phyloP scores from a whole-genome alignment of 345 rosid genomes.

The Aquilaria malaccensis region DNA sequence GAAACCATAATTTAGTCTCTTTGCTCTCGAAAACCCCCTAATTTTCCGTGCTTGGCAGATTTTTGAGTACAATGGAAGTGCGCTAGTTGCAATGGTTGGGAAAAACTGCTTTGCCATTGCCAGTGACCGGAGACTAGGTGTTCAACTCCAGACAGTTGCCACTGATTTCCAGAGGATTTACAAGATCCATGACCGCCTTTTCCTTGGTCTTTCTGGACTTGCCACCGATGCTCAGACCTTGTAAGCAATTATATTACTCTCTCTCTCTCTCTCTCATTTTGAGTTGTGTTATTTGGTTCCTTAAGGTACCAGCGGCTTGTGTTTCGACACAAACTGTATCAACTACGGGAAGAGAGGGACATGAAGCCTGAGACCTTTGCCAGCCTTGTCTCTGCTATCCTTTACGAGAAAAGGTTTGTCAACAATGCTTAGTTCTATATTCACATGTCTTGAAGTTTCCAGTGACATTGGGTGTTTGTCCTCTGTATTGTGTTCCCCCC shows the following conservation, averaged over 20 bases:
- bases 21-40: no score
- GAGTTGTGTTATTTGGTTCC: background rate
- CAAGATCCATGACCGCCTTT: constrained; percentile 79
- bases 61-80: constrained; percentile 98
- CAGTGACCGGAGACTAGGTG: constrained; percentile 88
- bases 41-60: constrained; percentile 37
- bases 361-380: constrained; percentile 99
- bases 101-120: constrained; percentile 99
- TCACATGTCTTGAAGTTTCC: no score
- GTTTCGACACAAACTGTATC: constrained; percentile 83
- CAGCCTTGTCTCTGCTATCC: constrained; percentile 86
- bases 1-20: no score
- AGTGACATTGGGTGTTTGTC: no score
- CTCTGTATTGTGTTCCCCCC: no score
- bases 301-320: constrained; percentile 86
- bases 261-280: background rate
- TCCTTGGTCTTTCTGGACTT: constrained; percentile 90
- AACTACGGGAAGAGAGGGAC: constrained; percentile 93
- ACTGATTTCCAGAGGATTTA: constrained; percentile 88
- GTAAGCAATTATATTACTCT: constrained; percentile 20
- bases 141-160: constrained; percentile 93
- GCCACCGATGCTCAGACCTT: constrained; percentile 92
- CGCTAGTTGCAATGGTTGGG: constrained; percentile 98
- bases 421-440: background rate
- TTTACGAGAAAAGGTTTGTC: constrained; percentile 85